phyloP scores from a whole-genome alignment of 805 yeast genomes.

The Wickerhamiella cacticola region DNA sequence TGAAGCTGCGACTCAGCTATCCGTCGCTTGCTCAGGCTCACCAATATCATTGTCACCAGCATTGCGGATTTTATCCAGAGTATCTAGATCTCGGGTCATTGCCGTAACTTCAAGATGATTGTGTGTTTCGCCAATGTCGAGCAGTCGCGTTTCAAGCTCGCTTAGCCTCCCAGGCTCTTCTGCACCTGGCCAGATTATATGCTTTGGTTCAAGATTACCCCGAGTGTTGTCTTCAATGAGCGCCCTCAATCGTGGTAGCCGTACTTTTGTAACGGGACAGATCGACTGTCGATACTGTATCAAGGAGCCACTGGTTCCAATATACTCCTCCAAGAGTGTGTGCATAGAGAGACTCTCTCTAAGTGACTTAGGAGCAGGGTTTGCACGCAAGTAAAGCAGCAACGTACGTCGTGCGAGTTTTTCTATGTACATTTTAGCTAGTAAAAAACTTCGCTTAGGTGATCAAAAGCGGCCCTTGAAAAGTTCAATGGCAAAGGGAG shows the following conservation, averaged over 20 bases:
- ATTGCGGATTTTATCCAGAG: not conserved
- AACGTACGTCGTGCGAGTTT: slow-evolving; percentile 18
- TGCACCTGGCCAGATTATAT: slow-evolving; percentile 2
- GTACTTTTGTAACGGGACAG: slow-evolving; percentile 28
- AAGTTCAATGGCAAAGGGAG: slow-evolving; percentile 32
- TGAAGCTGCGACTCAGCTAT: too few species aligned
- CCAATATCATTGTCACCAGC: not conserved
- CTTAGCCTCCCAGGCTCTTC: not conserved
- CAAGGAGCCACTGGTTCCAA: slow-evolving; percentile 20
- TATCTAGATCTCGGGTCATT: slow-evolving; percentile 16
- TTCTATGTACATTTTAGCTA: slow-evolving; percentile 11
- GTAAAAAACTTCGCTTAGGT: not conserved
- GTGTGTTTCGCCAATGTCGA: not conserved
- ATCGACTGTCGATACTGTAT: slow-evolving; percentile 24
- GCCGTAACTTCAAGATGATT: slow-evolving; percentile 10
- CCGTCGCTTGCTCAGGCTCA: too few species aligned
- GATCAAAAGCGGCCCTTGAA: slow-evolving; percentile 30
- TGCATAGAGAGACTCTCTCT: slow-evolving; percentile 18
- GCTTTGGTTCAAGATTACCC: not conserved
- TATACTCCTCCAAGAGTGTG: slow-evolving; percentile 12
- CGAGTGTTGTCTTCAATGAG: slow-evolving; percentile 23
- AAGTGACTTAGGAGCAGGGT: slow-evolving; percentile 21
- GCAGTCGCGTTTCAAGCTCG: slow-evolving; percentile 9
- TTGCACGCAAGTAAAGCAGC: slow-evolving; percentile 17
- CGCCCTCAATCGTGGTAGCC: slow-evolving; percentile 22